phyloP scores from a whole-genome alignment of 352 stramenopile species.

The Peronospora destructor region DNA sequence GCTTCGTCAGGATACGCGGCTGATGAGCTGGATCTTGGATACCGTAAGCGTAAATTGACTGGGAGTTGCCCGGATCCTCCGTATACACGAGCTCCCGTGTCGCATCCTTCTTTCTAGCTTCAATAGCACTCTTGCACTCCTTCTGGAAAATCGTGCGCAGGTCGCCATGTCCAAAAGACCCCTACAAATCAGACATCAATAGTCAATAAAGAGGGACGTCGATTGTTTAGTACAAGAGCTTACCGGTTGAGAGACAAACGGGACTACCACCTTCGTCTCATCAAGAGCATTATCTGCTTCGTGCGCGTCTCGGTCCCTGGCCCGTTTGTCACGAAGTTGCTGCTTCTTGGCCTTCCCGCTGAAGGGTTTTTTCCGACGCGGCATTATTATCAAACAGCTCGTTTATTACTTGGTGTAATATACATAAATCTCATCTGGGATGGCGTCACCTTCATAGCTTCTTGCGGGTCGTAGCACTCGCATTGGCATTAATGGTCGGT shows the following conservation, averaged over 20 bases:
- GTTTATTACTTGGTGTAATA: conserved; percentile 2
- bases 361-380: conserved; percentile 70
- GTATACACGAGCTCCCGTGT: conserved; percentile 54
- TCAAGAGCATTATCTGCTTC: conserved; percentile 15
- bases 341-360: conserved; percentile 86
- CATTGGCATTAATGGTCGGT: conserved; percentile 54
- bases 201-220: not conserved
- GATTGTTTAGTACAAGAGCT: not conserved
- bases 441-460: conserved; percentile 27
- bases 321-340: conserved; percentile 75
- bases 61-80: conserved; percentile 51
- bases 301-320: conserved; percentile 40
- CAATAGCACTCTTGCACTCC: conserved; percentile 49
- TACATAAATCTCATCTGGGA: conserved; percentile 20
- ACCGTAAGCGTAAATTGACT: conserved; percentile 64
- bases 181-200: conserved; percentile 1
- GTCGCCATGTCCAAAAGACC: conserved; percentile 34
- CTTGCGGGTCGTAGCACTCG: conserved; percentile 22
- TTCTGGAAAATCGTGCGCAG: conserved; percentile 64
- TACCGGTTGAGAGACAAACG: conserved; percentile 16
- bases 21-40: conserved; percentile 54
- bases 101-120: conserved; percentile 64
- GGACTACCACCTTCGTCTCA: not conserved
- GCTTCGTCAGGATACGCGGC: conserved; percentile 56
- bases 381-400: conserved; percentile 14